These are phyloP conservation scores for Neurospora africana DNA, from an alignment of 495 filamentous ascomycete species.

Conservation along the genomic window DNA sequence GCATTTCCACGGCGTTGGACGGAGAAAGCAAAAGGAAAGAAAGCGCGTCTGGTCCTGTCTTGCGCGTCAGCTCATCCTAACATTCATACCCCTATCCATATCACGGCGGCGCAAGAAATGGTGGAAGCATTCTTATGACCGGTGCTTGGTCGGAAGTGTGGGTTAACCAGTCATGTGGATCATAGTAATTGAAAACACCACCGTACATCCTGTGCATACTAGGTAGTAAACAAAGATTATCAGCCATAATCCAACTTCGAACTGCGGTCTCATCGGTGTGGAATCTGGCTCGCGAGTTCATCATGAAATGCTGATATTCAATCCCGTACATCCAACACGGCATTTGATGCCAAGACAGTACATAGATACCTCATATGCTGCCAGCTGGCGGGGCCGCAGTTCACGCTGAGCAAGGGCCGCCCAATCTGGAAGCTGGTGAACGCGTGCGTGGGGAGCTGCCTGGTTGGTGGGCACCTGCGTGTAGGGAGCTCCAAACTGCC, in stretches of 20 bases:
- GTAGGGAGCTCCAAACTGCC: slow-evolving; percentile 5
- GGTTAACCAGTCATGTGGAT: background rate
- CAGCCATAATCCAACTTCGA: background rate
- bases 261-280: background rate
- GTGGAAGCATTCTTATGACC: background rate
- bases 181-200: background rate
- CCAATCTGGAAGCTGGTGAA: slow-evolving; percentile 1
- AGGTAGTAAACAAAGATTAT: background rate
- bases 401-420: background rate
- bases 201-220: background rate
- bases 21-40: slow-evolving; percentile 1
- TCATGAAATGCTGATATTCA: background rate
- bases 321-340: background rate
- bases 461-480: background rate
- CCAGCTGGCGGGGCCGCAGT: background rate
- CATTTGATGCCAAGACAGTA: background rate
- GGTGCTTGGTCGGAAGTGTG: background rate
- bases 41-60: background rate
- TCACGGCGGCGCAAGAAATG: background rate
- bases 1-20: background rate
- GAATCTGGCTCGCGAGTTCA: background rate
- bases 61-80: background rate
- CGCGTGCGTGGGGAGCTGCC: slow-evolving; percentile 12
- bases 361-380: background rate
- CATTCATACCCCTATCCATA: background rate